Conservation (phyloP, 768 basidiomycete genomes). For the Phaffia tasmanica region DNA sequence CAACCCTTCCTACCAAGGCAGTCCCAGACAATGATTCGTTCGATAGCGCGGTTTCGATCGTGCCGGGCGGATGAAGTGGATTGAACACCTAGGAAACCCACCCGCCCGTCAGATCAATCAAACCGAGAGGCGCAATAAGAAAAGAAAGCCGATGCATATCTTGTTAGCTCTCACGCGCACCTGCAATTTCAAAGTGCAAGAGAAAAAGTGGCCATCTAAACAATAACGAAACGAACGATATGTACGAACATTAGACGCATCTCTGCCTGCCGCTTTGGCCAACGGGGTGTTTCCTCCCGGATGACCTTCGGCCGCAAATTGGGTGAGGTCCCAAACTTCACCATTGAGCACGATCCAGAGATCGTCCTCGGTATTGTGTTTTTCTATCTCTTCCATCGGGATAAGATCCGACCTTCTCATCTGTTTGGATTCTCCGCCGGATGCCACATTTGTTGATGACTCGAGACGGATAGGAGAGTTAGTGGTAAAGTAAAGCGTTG, state of each 20-base stretch:
- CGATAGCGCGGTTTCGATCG: conserved; percentile 30
- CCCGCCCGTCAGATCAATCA: too few species aligned
- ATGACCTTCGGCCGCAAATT: conserved; percentile 33
- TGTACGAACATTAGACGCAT: conserved; percentile 29
- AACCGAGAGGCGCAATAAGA: too few species aligned
- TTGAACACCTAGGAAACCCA: conserved; percentile 28
- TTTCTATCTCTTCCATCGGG: conserved; percentile 34
- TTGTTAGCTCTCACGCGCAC: too few species aligned
- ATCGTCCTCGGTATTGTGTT: conserved; percentile 33
- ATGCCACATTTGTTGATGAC: neutral
- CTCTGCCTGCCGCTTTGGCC: conserved; percentile 33
- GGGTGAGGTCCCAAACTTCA: conserved; percentile 36
- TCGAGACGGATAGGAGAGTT: neutral
- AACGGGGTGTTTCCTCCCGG: conserved; percentile 35
- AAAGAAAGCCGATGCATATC: too few species aligned
- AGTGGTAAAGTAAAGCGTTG: neutral
- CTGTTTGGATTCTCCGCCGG: neutral
- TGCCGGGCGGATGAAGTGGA: conserved; percentile 38
- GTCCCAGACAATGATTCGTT: conserved; percentile 25
- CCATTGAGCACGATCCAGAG: conserved; percentile 37
- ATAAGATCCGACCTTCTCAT: conserved; percentile 28
- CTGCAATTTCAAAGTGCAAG: too few species aligned
- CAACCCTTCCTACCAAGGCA: conserved; percentile 31
- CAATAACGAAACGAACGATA: neutral
- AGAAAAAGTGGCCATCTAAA: too few species aligned